phyloP scores from a whole-genome alignment of 225 moss, liverwort and hornwort species.

The Sphagnum contortum region DNA sequence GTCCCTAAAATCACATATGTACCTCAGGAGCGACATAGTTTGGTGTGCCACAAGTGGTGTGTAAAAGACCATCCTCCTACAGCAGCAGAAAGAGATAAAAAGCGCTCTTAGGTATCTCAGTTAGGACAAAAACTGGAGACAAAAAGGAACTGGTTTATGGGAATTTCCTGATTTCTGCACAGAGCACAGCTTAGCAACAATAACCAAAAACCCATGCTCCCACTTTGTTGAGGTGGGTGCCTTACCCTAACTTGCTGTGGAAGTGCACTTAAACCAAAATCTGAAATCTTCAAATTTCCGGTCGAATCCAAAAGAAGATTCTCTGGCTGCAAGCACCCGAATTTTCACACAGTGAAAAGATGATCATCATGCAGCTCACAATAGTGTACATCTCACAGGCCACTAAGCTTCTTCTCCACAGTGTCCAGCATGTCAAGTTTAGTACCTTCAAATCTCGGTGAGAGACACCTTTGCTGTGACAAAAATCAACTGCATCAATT shows the following conservation, averaged over 20 bases:
- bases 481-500: slow-evolving; percentile 89
- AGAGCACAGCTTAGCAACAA: neutral
- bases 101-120: too few relatives aligned
- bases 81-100: slow-evolving; percentile 27
- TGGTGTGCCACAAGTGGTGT: slow-evolving; percentile 98
- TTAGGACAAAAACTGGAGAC: too few relatives aligned
- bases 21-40: slow-evolving; percentile 99
- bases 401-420: neutral
- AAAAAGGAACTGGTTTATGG: too few relatives aligned
- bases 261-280: slow-evolving; percentile 95
- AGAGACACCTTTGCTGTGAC: slow-evolving; percentile 96
- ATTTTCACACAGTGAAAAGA: too few relatives aligned
- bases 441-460: slow-evolving; percentile 96
- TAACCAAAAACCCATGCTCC: neutral
- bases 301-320: slow-evolving; percentile 81
- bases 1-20: neutral
- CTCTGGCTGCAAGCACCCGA: slow-evolving; percentile 66
- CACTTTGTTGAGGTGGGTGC: neutral
- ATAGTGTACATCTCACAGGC: too few relatives aligned
- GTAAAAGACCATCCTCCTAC: slow-evolving; percentile 95
- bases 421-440: too few relatives aligned
- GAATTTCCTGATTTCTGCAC: too few relatives aligned
- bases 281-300: slow-evolving; percentile 87
- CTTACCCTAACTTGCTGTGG: slow-evolving; percentile 97
- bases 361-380: too few relatives aligned